Conservation (phyloP, 225 moss, liverwort and hornwort species). For the Marchantia polymorpha region DNA sequence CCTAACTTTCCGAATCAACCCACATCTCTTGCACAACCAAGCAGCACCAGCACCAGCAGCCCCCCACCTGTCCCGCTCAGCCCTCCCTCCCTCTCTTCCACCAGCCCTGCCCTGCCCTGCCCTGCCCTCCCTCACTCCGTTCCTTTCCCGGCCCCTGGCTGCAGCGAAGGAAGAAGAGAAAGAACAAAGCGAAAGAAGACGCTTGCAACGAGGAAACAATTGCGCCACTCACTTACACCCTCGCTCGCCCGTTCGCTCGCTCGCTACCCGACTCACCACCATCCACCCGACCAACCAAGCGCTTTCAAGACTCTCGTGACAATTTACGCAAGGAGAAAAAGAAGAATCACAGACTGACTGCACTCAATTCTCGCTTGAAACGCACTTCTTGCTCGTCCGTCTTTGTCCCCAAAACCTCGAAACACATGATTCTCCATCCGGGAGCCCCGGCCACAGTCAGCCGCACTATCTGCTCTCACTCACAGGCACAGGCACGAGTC, state of each 20-base stretch:
- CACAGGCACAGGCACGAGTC: too few relatives aligned
- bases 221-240: neutral
- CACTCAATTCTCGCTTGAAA: constrained; percentile 14
- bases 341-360: constrained; percentile 8
- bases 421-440: constrained; percentile 19
- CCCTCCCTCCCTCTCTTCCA: too few relatives aligned
- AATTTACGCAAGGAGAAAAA: neutral
- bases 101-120: too few relatives aligned
- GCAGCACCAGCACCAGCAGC: neutral
- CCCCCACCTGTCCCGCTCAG: neutral
- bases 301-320: neutral
- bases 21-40: constrained; percentile 15
- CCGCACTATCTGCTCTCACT: neutral
- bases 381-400: constrained; percentile 17
- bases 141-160: neutral
- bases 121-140: neutral
- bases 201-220: neutral
- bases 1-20: constrained; percentile 13
- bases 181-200: neutral
- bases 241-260: neutral
- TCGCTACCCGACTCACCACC: neutral
- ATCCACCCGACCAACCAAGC: neutral
- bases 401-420: constrained; percentile 20
- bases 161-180: neutral
- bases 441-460: neutral